Evolutionary conservation across 2,329 filamentous ascomycete species (phyloP), one percentile per base, ranked within the genome.

Genomic region (Acrocalymma vagum): DNA sequence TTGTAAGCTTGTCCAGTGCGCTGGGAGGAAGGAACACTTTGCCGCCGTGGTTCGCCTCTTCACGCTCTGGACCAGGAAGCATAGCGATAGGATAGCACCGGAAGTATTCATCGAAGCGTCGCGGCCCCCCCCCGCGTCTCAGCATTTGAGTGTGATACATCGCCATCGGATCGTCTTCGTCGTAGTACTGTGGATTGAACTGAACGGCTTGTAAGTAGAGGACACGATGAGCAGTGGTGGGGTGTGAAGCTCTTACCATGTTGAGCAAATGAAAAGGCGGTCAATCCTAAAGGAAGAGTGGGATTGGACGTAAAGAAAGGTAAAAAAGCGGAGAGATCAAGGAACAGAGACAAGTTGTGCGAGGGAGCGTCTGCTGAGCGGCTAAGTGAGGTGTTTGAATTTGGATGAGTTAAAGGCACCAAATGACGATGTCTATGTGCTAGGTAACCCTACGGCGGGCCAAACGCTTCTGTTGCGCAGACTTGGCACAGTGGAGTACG

Each of bases 1-100:
- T 84, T 11, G 94, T 96, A 57, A 99, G 88, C 73, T 96, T 99
- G 77, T 99, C 93, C 39, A 99, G 82, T 5, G 94, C 93, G 23
- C 91, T 96, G 0, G 94, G 88, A n/a, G 94, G 94, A 51, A 99
- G 85, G 67, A 99, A 90, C 60, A 99, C 93, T 78, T 99, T 99
- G 72, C 93, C 95, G 56, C 94, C 94, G 67, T 94, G 92, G 77
- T 97, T 97, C 48, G 95, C 85, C 55, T 92, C 87, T 36, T 89
- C 87, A 55, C 94, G 83, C 62, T 96, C 92, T 24, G 90, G 84
- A 3, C 93, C 92, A 9, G 92, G 90, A 49, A 95, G 84, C 92
- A 99, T 97, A 60, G 87, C 85, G 61, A 96, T 82, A 28, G 94
- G 94, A 65, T 97, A 99, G 78, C 92, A 96, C 62, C 94, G 87